Base-by-base conservation (phyloP, 176 grass and related monocot genomes). In the Phoenix roebelenii region DNA sequence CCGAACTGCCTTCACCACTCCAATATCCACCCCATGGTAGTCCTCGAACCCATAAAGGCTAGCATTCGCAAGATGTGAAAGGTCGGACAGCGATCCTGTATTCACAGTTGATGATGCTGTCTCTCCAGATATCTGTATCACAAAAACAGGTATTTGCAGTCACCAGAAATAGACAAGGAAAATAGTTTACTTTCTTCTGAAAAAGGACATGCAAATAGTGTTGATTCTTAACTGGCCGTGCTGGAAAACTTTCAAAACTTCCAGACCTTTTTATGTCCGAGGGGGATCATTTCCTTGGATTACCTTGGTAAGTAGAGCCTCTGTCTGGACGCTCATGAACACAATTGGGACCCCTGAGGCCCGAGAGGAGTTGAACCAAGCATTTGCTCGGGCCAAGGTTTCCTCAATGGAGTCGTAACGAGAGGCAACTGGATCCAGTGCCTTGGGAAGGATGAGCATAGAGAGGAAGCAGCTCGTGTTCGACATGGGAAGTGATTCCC, bases 31-130 rank as follows among this genome's bases (percentile, higher is more conserved):
- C 12, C 65, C 65, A 12, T 68, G 65, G 65, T 68, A 68, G 52
- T 68, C 65, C 52, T 68, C 65, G 15, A 68, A 68, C 28, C 65
- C 65, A 23, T 68, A 68, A 22, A 68, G 65, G 52, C 65, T 68
- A 16, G 52, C 26, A 22, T 68, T 68, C 32, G 65, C 52, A 15
- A 67, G 51, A 32, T 55, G 29, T 16, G 65, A 44, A 39, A 68
- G 65, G 52, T 68, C 65, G 3, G 65, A 68, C n/a, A 55, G 7
- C 2, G 65, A 68, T 22, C 65, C 65, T 3, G 16, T 23, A 7
- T 68, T 68, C 25, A 68, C 65, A 0, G 65, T 68, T 14, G 65
- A 52, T 16, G 65, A 68, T 16, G 65, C 65, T 4, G 65, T 68
- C 65, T 68, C 65, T 20, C 65, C 65, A 1, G 65, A 68, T 23